Base-by-base conservation (phyloP, 192 early-diverging fungal species). In the Backusella sp. region DNA sequence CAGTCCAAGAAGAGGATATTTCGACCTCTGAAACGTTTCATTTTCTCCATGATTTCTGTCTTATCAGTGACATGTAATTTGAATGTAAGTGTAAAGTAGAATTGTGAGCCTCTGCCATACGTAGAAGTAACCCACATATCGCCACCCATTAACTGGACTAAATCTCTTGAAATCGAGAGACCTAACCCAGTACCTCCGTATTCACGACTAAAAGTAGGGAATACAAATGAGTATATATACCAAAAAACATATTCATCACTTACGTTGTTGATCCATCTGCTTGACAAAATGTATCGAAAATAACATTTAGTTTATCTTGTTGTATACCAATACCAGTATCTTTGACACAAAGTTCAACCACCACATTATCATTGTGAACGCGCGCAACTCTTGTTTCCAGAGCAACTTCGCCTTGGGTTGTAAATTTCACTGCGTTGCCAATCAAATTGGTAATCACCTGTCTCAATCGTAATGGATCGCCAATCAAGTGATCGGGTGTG, bases 131-230 rank as follows among this genome's bases (percentile, higher is more conserved):
- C 93, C 86, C 93, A 91, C 66, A 96, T 90, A 73, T 89, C 80
- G 30, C 95, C 95, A 56, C 93, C 93, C 83, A 94, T 90, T 56
- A 95, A 80, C 53, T 90, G 87, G 46, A 91, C 90, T 7, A 97
- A 83, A 39, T 91, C 88, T 81, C 90, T 91, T 11, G 90, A 94
- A 59, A 97, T 97, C 37, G 91, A 92, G 35, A 97, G 85, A 0
- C 95, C 95, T 21, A 97, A 80, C 0, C 96, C 95, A 12, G 94
- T 96, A 35, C 95, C 95, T 52, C 94, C 94, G 74, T 93, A 97
- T 83, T 92, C 90, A 77, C 93, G 91, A 42, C 77, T 79, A 44
- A 41, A 70, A 41, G n/a, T 12, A 11, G 1, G 26, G 8, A 74
- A 32, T 5, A 69, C 3, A 62, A 15, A 62, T 15, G 30, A 68